These are phyloP conservation scores for Lindgomyces ingoldianus DNA, from an alignment of 495 filamentous ascomycete species.

Conservation along the genomic window DNA sequence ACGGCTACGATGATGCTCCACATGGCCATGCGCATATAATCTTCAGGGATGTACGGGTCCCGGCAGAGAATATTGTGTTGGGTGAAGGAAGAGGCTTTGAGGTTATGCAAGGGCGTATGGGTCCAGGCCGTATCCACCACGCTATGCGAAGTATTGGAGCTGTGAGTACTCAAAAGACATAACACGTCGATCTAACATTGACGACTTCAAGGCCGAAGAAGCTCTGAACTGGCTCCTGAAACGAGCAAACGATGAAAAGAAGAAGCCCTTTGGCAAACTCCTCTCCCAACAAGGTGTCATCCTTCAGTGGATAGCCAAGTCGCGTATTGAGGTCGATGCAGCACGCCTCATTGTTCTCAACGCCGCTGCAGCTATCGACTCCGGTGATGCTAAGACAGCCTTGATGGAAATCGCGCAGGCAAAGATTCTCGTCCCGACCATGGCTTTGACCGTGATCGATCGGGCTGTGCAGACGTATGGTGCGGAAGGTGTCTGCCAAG, in stretches of 20 bases:
- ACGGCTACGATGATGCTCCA: constrained; percentile 92
- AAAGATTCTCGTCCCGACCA: constrained; percentile 46
- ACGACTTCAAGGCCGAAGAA: constrained; percentile 60
- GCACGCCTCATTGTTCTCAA: constrained; percentile 84
- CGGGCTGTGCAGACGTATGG: constrained; percentile 77
- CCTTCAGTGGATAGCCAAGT: constrained; percentile 89
- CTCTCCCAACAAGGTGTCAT: constrained; percentile 85
- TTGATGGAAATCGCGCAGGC: constrained; percentile 47
- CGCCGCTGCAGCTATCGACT: constrained; percentile 72
- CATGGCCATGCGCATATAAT: constrained; percentile 86
- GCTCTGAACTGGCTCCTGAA: constrained; percentile 88
- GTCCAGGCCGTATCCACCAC: constrained; percentile 91
- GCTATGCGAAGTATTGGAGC: constrained; percentile 89
- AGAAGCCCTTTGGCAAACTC: constrained; percentile 79
- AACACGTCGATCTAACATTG: neutral
- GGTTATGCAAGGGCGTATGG: constrained; percentile 91
- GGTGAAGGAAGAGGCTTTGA: constrained; percentile 93
- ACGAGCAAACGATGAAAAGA: constrained; percentile 83
- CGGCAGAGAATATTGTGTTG: constrained; percentile 74
- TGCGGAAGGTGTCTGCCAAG: constrained; percentile 82
- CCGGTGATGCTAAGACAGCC: constrained; percentile 36
- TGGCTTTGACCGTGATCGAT: constrained; percentile 44
- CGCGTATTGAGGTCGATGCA: constrained; percentile 85
- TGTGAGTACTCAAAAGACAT: constrained; percentile 29
- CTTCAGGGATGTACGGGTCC: constrained; percentile 83